phyloP scores from a whole-genome alignment of 1,139 yeast genomes.

The Kodamaea ohmeri region DNA sequence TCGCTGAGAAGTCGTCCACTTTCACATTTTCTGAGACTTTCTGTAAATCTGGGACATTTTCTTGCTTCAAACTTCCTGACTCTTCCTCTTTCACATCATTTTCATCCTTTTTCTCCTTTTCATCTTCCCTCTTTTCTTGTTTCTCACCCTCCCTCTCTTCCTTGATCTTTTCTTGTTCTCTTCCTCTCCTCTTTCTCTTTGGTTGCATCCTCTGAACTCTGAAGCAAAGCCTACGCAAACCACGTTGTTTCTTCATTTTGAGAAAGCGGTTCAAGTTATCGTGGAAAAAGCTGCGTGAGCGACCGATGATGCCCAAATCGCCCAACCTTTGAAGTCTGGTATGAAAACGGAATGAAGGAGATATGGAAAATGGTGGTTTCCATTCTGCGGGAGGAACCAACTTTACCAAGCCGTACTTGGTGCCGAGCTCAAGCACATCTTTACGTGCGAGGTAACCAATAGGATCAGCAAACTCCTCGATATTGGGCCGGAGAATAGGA shows the following conservation, averaged over 20 bases:
- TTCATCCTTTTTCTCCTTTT: conserved; percentile 16
- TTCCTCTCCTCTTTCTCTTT: conserved; percentile 11
- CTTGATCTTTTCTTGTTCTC: not conserved
- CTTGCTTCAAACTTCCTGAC: too few relatives aligned
- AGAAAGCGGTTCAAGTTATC: conserved; percentile 58
- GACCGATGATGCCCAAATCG: conserved; percentile 59
- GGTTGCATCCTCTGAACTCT: conserved; percentile 13
- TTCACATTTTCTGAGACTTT: too few relatives aligned
- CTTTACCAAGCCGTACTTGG: conserved; percentile 61
- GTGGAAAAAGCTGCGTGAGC: conserved; percentile 60
- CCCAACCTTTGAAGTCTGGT: conserved; percentile 63
- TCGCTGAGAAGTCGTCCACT: too few relatives aligned
- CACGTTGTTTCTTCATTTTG: conserved; percentile 42
- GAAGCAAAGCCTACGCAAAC: conserved; percentile 24
- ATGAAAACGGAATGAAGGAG: conserved; percentile 56
- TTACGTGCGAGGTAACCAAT: conserved; percentile 56
- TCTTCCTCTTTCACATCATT: conserved; percentile 20
- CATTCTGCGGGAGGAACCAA: conserved; percentile 60
- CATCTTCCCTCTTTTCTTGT: too few relatives aligned
- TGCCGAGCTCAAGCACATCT: conserved; percentile 51
- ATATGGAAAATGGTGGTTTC: conserved; percentile 49
- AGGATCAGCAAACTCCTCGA: conserved; percentile 58
- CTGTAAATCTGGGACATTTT: too few relatives aligned
- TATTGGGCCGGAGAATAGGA: conserved; percentile 56
- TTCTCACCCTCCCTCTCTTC: too few relatives aligned